Evolutionary conservation across 2,329 filamentous ascomycete genomes (phyloP).

Genomic region (Arthroderma sp.): DNA sequence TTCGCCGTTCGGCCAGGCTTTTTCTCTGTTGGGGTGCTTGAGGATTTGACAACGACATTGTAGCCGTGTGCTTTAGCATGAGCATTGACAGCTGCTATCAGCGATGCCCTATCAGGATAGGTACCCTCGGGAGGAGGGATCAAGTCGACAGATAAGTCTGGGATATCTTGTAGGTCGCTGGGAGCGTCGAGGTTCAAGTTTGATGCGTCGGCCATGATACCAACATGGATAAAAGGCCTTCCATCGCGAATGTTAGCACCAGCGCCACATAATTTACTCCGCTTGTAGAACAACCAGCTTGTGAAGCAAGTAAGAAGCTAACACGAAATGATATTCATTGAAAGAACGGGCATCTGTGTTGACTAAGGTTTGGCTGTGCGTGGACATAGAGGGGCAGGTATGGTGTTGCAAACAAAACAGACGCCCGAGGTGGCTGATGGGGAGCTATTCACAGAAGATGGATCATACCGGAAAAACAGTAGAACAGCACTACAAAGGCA

Average conservation of each 20-base stretch:
- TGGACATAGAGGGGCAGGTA: constrained; percentile 1
- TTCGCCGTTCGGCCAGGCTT: constrained; percentile 33
- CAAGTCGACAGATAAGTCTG: constrained; percentile 30
- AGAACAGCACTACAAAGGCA: too few relatives aligned
- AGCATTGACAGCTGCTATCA: constrained; percentile 28
- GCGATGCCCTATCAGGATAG: constrained; percentile 29
- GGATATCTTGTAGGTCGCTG: constrained; percentile 33
- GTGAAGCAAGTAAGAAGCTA: not conserved
- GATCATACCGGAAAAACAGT: too few relatives aligned
- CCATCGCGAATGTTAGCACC: constrained; percentile 3
- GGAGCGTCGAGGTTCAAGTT: constrained; percentile 33
- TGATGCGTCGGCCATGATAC: constrained; percentile 28
- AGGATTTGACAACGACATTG: constrained; percentile 34
- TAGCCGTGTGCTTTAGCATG: constrained; percentile 32
- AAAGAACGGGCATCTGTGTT: not conserved
- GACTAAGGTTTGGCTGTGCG: constrained; percentile 1
- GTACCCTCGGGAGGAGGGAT: constrained; percentile 31
- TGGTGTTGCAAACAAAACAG: constrained; percentile 1
- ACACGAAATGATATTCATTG: not conserved
- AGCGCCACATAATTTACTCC: constrained; percentile 1
- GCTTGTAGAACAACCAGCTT: not conserved
- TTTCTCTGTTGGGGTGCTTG: constrained; percentile 32
- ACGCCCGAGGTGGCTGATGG: not conserved
- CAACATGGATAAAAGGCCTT: constrained; percentile 5
- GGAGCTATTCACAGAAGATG: too few relatives aligned